Base-by-base conservation (phyloP, 306 rosid species). In the Hylodesmum podocarpum region DNA sequence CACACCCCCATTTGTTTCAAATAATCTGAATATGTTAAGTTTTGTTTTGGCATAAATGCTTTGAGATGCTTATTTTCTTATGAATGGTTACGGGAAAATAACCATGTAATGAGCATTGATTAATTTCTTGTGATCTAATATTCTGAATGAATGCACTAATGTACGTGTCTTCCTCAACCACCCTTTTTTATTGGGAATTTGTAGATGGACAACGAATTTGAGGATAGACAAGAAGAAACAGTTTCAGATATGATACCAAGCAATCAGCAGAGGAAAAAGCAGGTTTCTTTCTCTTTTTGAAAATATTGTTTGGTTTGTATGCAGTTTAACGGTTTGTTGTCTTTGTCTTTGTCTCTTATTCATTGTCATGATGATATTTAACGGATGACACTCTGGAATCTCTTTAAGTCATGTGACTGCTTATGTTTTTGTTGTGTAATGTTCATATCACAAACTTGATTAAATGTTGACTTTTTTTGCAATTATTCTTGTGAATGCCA, bases 161-260 rank as follows among this genome's bases (percentile, higher is more conserved):
- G 39, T 24, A 69, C 27, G 47, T 18, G 18, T 47, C 33, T 62
- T 75, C 33, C 7, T 16, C 41, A 21, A 4, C 19, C 21, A 16
- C 16, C 22, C 29, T 10, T 59, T 59, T 70, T 59, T 34, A 6
- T 28, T 75, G 22, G 36, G 50, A 28, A 69, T 51, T 11, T 63
- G n/a, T n/a, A 81, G 86, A 85, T 81, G 88, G 82, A 81, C 47
- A 73, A 55, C 37, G 88, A 85, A 74, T 70, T 83, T 64, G 80
- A 82, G 22, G 76, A 29, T 11, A 70, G 37, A 57, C 59, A 58
- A 55, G 51, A 36, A 55, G 84, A 58, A 57, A 31, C 55, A 47
- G 84, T 70, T 58, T 78, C 82, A 40, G 84, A 79, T 40, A 75
- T 70, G 71, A 69, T 70, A 12, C 46, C 66, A 25, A 78, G 19